Evolutionary conservation across 306 rosid genomes (phyloP), one percentile per base, ranked within the genome.

Genomic region (Glycine tomentella): DNA sequence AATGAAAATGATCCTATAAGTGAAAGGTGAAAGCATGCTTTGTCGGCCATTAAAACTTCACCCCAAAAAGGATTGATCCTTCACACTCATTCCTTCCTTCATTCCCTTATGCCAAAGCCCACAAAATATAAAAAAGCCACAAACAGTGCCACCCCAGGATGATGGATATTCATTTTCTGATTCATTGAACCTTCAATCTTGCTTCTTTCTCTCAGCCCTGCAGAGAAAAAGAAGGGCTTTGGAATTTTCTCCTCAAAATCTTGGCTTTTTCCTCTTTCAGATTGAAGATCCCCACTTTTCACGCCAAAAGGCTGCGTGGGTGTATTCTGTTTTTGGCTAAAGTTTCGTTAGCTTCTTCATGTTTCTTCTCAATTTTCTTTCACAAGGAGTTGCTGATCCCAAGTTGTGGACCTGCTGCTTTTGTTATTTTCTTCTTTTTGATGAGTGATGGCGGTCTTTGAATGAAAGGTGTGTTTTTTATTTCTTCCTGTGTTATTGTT

Each of bases 11-110:
- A 56, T 79, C 75, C 81, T 5, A 68, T 33, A 62, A 59, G 81
- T 31, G 75, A 78, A 82, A 74, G 69, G 77, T 79, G 85, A 83
- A 69, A 71, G 87, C 95, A 88, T 86, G 89, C 93, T 77, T 84
- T 89, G 93, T 91, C 93, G 93, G 93, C 93, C 96, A 89, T 84
- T 86, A 79, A 57, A 87, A 84, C 90, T 87, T 87, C 90, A 86
- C 48, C 82, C 13, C 3, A 33, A 46, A 64, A 38, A 73, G 64
- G 66, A 16, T 45, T 69, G 16, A 75, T 71, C 82, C 11, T 80
- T 82, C 69, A 63, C 52, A 53, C 55, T 78, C 81, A 66, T 78
- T 62, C 36, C 3, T 69, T 68, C 36, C 5, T 69, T 68, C 63
- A 13, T 69, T 79, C 67, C 66, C 16, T 53, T 70, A 7, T 74